These are phyloP conservation scores for Capronia epimyces DNA, from an alignment of 2,329 filamentous ascomycete genomes.

Conservation along the genomic window DNA sequence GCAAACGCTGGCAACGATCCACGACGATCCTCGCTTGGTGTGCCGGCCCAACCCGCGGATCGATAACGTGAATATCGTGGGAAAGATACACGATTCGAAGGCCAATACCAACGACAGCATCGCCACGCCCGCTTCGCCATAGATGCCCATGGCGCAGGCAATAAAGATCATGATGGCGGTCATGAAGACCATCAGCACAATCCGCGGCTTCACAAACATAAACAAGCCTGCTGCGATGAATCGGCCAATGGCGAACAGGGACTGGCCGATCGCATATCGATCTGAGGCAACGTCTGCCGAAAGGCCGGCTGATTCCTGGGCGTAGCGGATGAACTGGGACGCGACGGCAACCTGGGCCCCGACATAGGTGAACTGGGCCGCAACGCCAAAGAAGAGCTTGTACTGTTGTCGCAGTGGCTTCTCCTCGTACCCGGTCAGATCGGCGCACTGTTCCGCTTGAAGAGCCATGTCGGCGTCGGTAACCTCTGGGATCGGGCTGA, in stretches of 20 bases:
- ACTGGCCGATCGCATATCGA: slow-evolving; percentile 71
- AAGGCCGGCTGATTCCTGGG: slow-evolving; percentile 55
- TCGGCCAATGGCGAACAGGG: slow-evolving; percentile 66
- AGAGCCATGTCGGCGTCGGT: slow-evolving; percentile 64
- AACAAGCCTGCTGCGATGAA: slow-evolving; percentile 65
- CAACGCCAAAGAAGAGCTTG: slow-evolving; percentile 67
- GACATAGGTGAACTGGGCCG: slow-evolving; percentile 75
- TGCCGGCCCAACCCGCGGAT: slow-evolving; percentile 71
- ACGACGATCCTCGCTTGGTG: slow-evolving; percentile 69
- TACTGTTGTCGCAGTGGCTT: slow-evolving; percentile 66
- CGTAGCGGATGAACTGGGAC: slow-evolving; percentile 57
- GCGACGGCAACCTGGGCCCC: slow-evolving; percentile 41
- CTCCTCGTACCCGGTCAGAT: slow-evolving; percentile 42
- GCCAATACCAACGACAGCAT: slow-evolving; percentile 69
- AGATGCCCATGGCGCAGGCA: slow-evolving; percentile 46
- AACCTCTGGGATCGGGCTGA: slow-evolving; percentile 65
- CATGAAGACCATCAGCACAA: slow-evolving; percentile 65
- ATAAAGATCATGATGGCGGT: slow-evolving; percentile 57
- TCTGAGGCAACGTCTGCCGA: slow-evolving; percentile 55
- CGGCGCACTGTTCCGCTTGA: slow-evolving; percentile 44
- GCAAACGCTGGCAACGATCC: slow-evolving; percentile 64
- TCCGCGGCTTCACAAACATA: slow-evolving; percentile 62
- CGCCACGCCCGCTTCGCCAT: slow-evolving; percentile 45
- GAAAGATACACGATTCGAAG: slow-evolving; percentile 77
- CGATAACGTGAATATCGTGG: slow-evolving; percentile 72